These are phyloP conservation scores for Panaeolus papilionaceus DNA, from an alignment of 768 basidiomycete species.

Conservation along the genomic window DNA sequence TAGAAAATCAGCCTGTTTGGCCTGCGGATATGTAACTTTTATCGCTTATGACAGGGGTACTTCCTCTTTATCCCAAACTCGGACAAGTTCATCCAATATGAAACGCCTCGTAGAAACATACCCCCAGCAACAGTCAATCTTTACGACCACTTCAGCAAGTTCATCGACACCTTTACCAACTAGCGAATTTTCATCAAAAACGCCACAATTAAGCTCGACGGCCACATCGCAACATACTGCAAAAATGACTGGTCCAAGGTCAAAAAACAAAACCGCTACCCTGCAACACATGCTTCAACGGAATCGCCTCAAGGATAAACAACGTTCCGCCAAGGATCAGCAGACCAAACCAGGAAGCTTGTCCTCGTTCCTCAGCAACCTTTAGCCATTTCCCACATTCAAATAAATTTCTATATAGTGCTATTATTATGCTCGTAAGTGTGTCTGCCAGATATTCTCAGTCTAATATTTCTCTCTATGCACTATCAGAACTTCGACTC, in stretches of 20 bases:
- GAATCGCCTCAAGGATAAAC: conserved; percentile 60
- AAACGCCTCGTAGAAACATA: conserved; percentile 13
- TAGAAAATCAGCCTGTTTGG: conserved; percentile 33
- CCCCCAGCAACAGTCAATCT: conserved; percentile 17
- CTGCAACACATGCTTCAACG: conserved; percentile 70
- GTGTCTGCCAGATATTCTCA: not conserved
- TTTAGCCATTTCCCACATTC: conserved; percentile 29
- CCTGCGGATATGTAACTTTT: conserved; percentile 35
- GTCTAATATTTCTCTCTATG: conserved; percentile 13
- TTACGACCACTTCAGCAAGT: conserved; percentile 20
- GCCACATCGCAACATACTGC: conserved; percentile 18
- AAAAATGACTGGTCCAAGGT: conserved; percentile 30
- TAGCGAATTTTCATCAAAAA: not conserved
- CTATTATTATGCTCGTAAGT: not conserved
- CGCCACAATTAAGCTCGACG: not conserved
- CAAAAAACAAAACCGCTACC: conserved; percentile 55
- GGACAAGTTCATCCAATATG: conserved; percentile 19
- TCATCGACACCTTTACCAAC: conserved; percentile 15
- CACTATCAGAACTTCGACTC: conserved; percentile 13
- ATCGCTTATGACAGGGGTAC: conserved; percentile 26
- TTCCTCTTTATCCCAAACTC: conserved; percentile 23
- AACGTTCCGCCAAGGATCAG: conserved; percentile 28
- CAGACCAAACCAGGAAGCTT: conserved; percentile 45
- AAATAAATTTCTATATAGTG: not conserved
- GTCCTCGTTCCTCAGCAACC: conserved; percentile 57